Conservation (phyloP, 768 basidiomycete genomes). For the Agrocybe pediades region DNA sequence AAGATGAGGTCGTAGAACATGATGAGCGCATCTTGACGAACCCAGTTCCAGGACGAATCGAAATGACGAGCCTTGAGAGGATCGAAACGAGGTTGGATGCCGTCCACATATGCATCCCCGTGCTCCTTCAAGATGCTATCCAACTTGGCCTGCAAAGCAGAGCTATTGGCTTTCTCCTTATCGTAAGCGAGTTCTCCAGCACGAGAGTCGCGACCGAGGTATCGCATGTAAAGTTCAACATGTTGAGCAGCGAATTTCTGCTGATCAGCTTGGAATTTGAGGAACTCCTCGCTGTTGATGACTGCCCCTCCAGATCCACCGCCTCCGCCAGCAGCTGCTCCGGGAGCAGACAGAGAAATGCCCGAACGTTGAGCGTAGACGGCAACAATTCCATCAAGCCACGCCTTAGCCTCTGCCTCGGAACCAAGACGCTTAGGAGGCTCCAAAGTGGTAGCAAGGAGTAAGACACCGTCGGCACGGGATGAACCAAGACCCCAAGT, state of each 20-base stretch:
- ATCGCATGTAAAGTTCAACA: conserved; percentile 95
- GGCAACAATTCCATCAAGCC: conserved; percentile 85
- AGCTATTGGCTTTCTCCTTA: conserved; percentile 74
- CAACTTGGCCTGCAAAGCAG: conserved; percentile 78
- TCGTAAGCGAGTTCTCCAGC: conserved; percentile 91
- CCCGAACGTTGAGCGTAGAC: conserved; percentile 89
- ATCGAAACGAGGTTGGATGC: conserved; percentile 94
- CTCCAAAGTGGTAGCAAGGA: conserved; percentile 90
- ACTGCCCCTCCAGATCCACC: conserved; percentile 76
- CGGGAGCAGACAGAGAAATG: conserved; percentile 75
- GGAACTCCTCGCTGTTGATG: conserved; percentile 98
- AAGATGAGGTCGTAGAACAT: conserved; percentile 99
- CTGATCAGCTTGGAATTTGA: conserved; percentile 94
- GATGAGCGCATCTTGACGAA: conserved; percentile 90
- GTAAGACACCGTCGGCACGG: conserved; percentile 87
- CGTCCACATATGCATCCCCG: conserved; percentile 90
- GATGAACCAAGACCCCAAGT: conserved; percentile 93
- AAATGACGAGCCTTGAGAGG: conserved; percentile 96
- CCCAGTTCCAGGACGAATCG: conserved; percentile 99
- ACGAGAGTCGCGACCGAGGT: conserved; percentile 91
- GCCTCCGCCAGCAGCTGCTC: conserved; percentile 60
- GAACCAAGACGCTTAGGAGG: conserved; percentile 91
- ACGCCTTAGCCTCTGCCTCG: conserved; percentile 90
- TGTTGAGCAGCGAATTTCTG: conserved; percentile 91
- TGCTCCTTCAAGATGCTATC: conserved; percentile 91